A percentile compares a stretch with the other conserved stretches of the same genome.
Evolutionary conservation across 495 filamentous ascomycete genomes (phyloP).

Genomic region (Acidiella bohemica): DNA sequence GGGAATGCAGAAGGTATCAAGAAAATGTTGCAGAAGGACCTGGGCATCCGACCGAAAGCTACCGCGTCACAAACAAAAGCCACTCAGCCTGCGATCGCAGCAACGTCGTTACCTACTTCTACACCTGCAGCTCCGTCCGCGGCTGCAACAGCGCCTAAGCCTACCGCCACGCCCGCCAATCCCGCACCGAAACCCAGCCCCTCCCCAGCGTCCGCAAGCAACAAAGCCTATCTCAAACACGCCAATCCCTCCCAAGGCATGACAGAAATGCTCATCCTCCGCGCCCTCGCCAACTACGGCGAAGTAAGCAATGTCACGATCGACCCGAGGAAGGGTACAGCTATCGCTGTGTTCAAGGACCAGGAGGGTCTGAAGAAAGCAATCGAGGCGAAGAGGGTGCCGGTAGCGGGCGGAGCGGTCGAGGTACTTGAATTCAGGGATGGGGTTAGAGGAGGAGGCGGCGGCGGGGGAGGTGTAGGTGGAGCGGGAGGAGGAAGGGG

Average conservation of each 20-base stretch:
- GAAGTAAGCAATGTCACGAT: slow-evolving; percentile 67
- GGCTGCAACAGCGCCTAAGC: slow-evolving; percentile 15
- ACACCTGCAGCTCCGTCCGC: neutral
- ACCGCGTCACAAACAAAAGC: slow-evolving; percentile 4
- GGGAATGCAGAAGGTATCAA: slow-evolving; percentile 64
- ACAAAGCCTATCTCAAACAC: slow-evolving; percentile 78
- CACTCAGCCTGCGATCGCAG: neutral
- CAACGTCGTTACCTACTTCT: slow-evolving; percentile 14
- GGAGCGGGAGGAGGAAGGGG: too few relatives aligned
- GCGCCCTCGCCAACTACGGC: slow-evolving; percentile 58
- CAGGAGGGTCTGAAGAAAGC: slow-evolving; percentile 58
- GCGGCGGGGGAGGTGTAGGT: too few relatives aligned
- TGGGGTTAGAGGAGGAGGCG: slow-evolving; percentile 15
- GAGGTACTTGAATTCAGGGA: slow-evolving; percentile 75
- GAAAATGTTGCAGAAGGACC: slow-evolving; percentile 76
- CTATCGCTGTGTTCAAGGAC: slow-evolving; percentile 72
- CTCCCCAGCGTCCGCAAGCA: slow-evolving; percentile 23
- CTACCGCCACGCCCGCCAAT: slow-evolving; percentile 20
- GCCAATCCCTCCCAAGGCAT: slow-evolving; percentile 85
- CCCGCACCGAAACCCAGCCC: slow-evolving; percentile 22
- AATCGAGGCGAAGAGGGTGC: slow-evolving; percentile 64
- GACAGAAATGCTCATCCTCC: slow-evolving; percentile 60
- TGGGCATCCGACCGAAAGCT: slow-evolving; percentile 45
- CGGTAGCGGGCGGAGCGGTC: slow-evolving; percentile 60
- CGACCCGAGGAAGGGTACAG: slow-evolving; percentile 84